Base-by-base conservation (phyloP, 2,329 filamentous ascomycete genomes). In the Meredithiella fracta region DNA sequence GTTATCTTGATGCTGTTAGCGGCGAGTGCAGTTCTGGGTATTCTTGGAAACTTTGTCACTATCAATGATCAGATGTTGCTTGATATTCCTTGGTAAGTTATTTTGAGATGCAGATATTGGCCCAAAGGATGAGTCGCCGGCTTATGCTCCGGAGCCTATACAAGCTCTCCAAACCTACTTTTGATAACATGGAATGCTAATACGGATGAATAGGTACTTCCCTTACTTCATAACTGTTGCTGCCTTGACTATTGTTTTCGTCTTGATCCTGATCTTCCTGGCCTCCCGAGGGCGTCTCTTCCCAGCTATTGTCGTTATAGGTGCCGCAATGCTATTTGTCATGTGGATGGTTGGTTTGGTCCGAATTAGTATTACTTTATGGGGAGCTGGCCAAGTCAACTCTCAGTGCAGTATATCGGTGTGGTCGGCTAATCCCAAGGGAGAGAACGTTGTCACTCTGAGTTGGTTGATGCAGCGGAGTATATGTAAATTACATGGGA, bases 301-400 rank as follows among this genome's bases (percentile, higher is more conserved):
- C 0, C 78, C 78, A 0, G 72, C 74, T 50, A 78, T 80, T 62
- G 77, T 80, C 64, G 77, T 80, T 69, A 74, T 84, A 20, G 79
- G 79, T 58, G 75, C 75, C 49, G 83, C 84, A 63, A 74, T 83
- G 61, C 70, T 84, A 56, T 83, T 84, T 59, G 71, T 84, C 1
- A 68, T 85, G n/a, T 85, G 80, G 79, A 69, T 83, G 38, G 78
- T 82, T 37, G 81, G 80, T 0, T 69, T 85, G 7, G 72, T 85
- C 50, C 76, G 82, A 47, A 69, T 79, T 4, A 73, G 73, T 15
- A 75, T 83, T 55, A 73, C 83, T 67, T 73, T 85, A 0, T 85
- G 79, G 73, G 80, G 81, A 0, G 62, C 66, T 2, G 78, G 77
- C 7, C 74, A 72, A 29, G 75, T 85, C n/a, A 78, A 73, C 63